Evolutionary conservation across 2,329 filamentous ascomycete genomes (phyloP), one percentile per base, ranked within the genome.

Genomic region (Monilinia fructicola): DNA sequence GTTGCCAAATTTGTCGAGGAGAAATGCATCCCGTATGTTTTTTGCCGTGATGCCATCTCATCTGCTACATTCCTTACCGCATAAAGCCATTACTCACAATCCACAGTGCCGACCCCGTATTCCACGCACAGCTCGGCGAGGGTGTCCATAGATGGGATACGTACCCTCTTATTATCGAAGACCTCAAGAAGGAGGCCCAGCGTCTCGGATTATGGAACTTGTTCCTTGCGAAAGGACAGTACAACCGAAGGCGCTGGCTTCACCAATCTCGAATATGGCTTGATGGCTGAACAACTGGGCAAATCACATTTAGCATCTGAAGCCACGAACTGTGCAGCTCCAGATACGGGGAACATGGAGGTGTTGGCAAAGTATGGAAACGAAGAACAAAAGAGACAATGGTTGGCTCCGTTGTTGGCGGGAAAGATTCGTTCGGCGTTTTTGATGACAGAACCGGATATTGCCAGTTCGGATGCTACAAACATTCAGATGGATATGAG

Each of bases 1-100:
- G 91, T 99, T 72, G 92, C 94, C 82, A 92, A 93, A 79, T 99
- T 99, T 75, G 95, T 99, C 73, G 91, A 98, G 77, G 93, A 97
- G 79, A 93, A 97, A 83, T 99, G 91, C 78, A 89, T 93, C 72
- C 90, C 90, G 86, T 88, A 78, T 80, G 85, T 74, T 40, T 40
- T 74, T 40, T 40, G n/a, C 2, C 52, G 26, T 11, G 23, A 67
- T 53, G 42, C 5, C 31, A 28, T 56, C 14, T n/a, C 21, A 38
- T 52, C 3, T 64, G 31, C 40, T 42, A 62, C 48, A 63, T 66
- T 67, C 72, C 55, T 28, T 26, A 42, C 40, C 63, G 35, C 23
- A 50, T 14, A 21, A 50, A 16, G 56, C 31, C 23, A 62, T 40
- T 16, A 59, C 71, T 74, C 61, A 75, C 69, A 60, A 54, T 68